phyloP scores from a whole-genome alignment of 768 basidiomycete species.

The Boletus sensibilis region DNA sequence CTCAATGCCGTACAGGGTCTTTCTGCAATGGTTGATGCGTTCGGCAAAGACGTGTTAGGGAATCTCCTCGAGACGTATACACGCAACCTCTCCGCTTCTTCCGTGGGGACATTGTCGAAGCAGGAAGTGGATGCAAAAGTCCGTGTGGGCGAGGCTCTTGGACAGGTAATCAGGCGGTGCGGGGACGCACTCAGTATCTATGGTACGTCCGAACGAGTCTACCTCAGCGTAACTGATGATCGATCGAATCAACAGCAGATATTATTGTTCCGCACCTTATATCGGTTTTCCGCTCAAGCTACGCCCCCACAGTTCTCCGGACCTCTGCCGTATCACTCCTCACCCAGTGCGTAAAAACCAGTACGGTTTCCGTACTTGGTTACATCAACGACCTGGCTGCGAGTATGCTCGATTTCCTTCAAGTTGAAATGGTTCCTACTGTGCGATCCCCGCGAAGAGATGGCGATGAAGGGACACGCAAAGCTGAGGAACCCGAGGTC shows the following conservation, averaged over 20 bases:
- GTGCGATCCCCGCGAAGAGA: constrained; percentile 16
- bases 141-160: constrained; percentile 83
- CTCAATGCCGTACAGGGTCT: constrained; percentile 90
- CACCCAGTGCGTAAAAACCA: constrained; percentile 67
- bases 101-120: constrained; percentile 39
- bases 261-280: constrained; percentile 73
- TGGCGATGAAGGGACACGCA: constrained; percentile 9
- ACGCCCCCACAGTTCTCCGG: constrained; percentile 72
- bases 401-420: constrained; percentile 76
- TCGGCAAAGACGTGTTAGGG: constrained; percentile 62
- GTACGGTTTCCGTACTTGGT: constrained; percentile 56
- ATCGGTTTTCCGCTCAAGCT: constrained; percentile 52
- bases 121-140: constrained; percentile 72
- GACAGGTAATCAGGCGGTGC: constrained; percentile 68
- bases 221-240: not conserved
- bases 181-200: constrained; percentile 68
- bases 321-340: constrained; percentile 69
- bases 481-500: constrained; percentile 8
- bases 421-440: constrained; percentile 49
- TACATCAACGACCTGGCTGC: constrained; percentile 62
- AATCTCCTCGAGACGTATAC: constrained; percentile 68
- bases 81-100: constrained; percentile 46
- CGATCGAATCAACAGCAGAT: constrained; percentile 48
- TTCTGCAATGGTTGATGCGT: constrained; percentile 76
- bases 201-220: constrained; percentile 44